Conservation (phyloP, 1,284 basidiomycete species). For the Peniophora sp. region DNA sequence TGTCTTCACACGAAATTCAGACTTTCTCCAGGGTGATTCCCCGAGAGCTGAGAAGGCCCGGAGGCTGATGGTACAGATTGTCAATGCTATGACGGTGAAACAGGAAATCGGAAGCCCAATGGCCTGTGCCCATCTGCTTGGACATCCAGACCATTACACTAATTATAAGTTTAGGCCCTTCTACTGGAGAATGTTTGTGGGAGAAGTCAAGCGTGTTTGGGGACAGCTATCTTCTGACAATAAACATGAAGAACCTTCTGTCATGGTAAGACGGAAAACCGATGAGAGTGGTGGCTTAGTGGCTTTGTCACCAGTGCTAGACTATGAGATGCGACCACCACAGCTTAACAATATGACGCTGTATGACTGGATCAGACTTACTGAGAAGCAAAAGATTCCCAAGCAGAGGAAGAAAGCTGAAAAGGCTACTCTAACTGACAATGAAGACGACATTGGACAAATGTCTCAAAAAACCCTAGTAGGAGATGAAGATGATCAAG, state of each 20-base stretch:
- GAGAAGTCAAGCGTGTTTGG: constrained; percentile 6
- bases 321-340: neutral
- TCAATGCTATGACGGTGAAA: constrained; percentile 14
- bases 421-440: neutral
- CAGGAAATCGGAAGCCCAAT: constrained; percentile 25
- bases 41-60: neutral
- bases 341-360: neutral
- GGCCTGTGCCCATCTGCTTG: constrained; percentile 19
- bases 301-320: neutral
- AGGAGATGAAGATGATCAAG: neutral
- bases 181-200: constrained; percentile 20
- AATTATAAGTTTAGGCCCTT: constrained; percentile 17
- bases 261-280: neutral
- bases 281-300: neutral
- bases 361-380: neutral
- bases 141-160: constrained; percentile 25
- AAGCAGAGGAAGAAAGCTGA: neutral
- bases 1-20: constrained; percentile 17
- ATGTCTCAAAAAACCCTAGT: no score
- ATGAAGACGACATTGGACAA: neutral
- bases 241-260: neutral
- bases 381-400: neutral
- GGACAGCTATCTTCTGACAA: neutral
- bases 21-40: constrained; percentile 10
- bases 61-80: neutral